Base-by-base conservation (phyloP, 306 rosid species). In the Acacia acuminata region DNA sequence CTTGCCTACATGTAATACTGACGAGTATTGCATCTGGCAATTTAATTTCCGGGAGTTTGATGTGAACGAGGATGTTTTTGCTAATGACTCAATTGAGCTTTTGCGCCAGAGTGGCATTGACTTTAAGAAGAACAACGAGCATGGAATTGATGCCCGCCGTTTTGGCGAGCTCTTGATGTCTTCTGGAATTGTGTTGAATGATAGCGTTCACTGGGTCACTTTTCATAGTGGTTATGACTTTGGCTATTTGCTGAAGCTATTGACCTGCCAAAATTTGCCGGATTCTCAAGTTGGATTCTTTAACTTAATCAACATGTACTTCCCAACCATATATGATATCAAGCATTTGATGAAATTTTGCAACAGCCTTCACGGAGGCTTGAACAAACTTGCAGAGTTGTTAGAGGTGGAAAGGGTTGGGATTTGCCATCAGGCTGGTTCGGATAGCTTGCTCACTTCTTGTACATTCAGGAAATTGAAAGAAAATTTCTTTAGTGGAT, bases 321-420 rank as follows among this genome's bases (percentile, higher is more conserved):
- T 88, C 14, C 90, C 90, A 0, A 88, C 83, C 1, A 63, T 88
- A 10, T 88, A 85, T 77, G 90, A 88, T 65, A 88, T 88, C 45
- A 88, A 88, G 75, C 87, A 88, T 76, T 76, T 88, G 15, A 88
- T 88, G 90, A 88, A 82, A 65, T 88, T 85, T 48, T 88, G 90
- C 78, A 80, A 88, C 25, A 79, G 83, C 68, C 86, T 88, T 34
- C 88, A 85, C 38, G 90, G 90, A 10, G 90, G 90, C 13, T 85
- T 88, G 88, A 85, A 88, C 71, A 88, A 88, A 88, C 90, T 88
- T 12, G 90, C 90, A 0, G 90, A 88, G 88, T 73, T 88, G 83
- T 76, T 88, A 85, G 91, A 88, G 24, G 91, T 88, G 4, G 85
- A 84, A 65, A 81, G 91, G 73, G 83, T 88, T 77, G 91, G 91